Percentiles rank a stretch among this genome's conserved stretches.
phyloP scores from a whole-genome alignment of 192 early-diverging fungal species.

The Chytriomyces confervae region DNA sequence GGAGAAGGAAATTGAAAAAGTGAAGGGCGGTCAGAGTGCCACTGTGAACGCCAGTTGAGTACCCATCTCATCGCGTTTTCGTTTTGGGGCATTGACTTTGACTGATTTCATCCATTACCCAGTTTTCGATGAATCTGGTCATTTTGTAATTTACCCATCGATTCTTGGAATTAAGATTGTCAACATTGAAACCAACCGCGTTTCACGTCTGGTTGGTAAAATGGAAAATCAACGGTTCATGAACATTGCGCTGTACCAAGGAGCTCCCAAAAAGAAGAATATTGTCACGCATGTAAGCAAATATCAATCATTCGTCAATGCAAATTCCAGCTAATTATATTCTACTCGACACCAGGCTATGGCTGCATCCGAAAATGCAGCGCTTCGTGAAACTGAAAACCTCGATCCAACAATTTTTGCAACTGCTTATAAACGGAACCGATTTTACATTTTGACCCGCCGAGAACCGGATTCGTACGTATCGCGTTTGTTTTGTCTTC shows the following conservation, averaged over 20 bases:
- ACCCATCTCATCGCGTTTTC: not conserved
- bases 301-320: not conserved
- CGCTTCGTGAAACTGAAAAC: slow-evolving; percentile 65
- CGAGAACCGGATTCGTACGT: slow-evolving; percentile 82
- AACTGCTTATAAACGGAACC: slow-evolving; percentile 88
- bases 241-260: slow-evolving; percentile 88
- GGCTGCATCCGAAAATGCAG: slow-evolving; percentile 87
- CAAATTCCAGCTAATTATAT: not conserved
- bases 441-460: slow-evolving; percentile 92
- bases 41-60: slow-evolving; percentile 70
- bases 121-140: slow-evolving; percentile 91
- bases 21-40: slow-evolving; percentile 68
- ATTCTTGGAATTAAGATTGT: slow-evolving; percentile 95
- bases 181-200: slow-evolving; percentile 85
- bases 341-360: slow-evolving; percentile 60
- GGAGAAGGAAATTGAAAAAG: slow-evolving; percentile 80
- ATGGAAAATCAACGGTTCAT: slow-evolving; percentile 89
- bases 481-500: not conserved
- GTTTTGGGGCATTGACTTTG: not conserved
- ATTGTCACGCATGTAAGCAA: slow-evolving; percentile 69
- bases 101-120: not conserved
- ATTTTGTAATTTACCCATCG: slow-evolving; percentile 91
- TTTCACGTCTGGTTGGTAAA: slow-evolving; percentile 84
- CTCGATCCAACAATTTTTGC: slow-evolving; percentile 88
- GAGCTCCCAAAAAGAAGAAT: slow-evolving; percentile 77